Evolutionary conservation across 2,329 filamentous ascomycete species (phyloP), one percentile per base, ranked within the genome.

Genomic region (Epicoccum sorghinum): DNA sequence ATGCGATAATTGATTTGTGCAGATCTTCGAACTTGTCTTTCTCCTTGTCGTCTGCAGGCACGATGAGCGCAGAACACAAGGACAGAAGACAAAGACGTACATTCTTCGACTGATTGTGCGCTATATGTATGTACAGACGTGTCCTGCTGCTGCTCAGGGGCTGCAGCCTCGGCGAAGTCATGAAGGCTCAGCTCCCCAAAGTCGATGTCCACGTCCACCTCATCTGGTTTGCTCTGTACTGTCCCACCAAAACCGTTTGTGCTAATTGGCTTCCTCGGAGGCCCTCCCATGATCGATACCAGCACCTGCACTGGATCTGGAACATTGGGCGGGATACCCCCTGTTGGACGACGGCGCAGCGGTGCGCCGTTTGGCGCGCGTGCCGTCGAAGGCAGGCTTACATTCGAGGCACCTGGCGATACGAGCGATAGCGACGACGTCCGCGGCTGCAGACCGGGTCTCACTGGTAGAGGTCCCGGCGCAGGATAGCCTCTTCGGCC

Each of bases 1-100:
- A 99, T 45, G 91, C 90, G 36, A 81, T 68, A 67, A 99, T 98
- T 4, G 93, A 96, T 67, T 84, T 86, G 75, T 98, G 95, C 37
- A 99, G 82, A 52, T 96, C 91, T 74, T 97, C 89, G 66, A 96
- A 96, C 68, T 89, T 93, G 67, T 88, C 82, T 73, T 89, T 90
- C 62, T 96, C 91, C 61, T 83, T 84, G 73, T 95, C 89, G 72
- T 92, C 91, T 80, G 74, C 63, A 69, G 44, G 61, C 61, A 67
- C 59, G 37, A 68, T 71, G 63, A 67, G 68, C 66, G 60, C 59
- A 52, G 42, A 52, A 50, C 50, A 51, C 47, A 30, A 50, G 50
- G 55, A 37, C 51, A 49, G 59, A 48, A 67, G 50, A 60, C 60
- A 59, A 64, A 61, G 63, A 81, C 87, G 64, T 81, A 91, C 89